These are phyloP conservation scores for Apophysomyces ossiformis DNA, from an alignment of 371 early-diverging fungal genomes.

Conservation along the genomic window DNA sequence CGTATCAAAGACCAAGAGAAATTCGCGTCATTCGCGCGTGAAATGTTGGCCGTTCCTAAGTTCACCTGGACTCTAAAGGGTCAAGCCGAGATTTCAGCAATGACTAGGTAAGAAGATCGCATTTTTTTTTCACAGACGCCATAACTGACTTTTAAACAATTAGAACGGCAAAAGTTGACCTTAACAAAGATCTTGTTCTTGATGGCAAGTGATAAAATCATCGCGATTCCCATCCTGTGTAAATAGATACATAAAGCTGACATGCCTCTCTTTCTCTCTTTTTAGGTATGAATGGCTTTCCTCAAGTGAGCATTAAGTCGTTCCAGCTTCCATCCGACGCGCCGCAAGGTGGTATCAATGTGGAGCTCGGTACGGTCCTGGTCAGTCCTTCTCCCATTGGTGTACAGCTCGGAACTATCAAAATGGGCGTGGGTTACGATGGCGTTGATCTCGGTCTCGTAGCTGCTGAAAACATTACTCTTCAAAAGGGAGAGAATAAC, in stretches of 20 bases:
- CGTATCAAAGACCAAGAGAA: constrained; percentile 37
- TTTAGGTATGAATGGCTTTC: constrained; percentile 56
- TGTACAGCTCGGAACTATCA: constrained; percentile 56
- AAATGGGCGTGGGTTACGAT: constrained; percentile 46
- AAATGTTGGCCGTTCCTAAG: constrained; percentile 48
- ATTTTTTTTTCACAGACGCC: neutral
- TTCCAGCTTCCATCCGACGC: constrained; percentile 59
- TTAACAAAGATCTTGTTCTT: constrained; percentile 31
- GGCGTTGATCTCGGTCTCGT: constrained; percentile 54
- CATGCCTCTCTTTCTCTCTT: neutral
- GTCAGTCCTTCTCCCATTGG: constrained; percentile 62
- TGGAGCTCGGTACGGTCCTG: constrained; percentile 54
- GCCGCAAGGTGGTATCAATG: constrained; percentile 56
- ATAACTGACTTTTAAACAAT: constrained; percentile 3
- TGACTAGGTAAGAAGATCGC: constrained; percentile 36
- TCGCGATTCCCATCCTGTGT: neutral
- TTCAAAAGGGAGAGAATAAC: constrained; percentile 47
- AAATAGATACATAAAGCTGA: neutral
- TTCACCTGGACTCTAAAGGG: constrained; percentile 58
- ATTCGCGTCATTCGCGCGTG: constrained; percentile 50
- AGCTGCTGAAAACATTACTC: constrained; percentile 40
- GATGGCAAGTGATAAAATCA: constrained; percentile 15
- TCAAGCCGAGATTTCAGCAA: constrained; percentile 51
- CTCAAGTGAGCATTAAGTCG: constrained; percentile 50
- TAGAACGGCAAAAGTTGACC: constrained; percentile 37